phyloP scores from a whole-genome alignment of 164 flowering plant species.

The Nelumbo lutea region DNA sequence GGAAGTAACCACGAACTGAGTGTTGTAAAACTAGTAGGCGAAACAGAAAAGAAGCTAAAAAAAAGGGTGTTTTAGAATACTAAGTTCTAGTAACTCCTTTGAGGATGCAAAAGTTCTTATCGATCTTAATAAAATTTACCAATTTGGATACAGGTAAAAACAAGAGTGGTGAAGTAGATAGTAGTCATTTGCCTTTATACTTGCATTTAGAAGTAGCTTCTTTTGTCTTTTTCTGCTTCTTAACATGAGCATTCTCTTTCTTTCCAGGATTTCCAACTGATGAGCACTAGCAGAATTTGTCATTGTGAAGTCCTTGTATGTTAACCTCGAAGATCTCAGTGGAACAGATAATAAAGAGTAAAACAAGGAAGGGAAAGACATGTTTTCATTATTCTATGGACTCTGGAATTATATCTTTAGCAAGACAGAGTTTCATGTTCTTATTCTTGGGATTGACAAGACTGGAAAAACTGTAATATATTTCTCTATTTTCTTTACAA shows the following conservation, averaged over 20 bases:
- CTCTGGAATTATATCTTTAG: constrained; percentile 82
- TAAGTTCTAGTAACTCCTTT: no score
- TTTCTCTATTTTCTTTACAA: not conserved
- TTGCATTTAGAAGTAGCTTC: no score
- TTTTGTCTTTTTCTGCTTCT: no score
- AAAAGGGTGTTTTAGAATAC: no score
- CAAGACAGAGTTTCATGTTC: constrained; percentile 92
- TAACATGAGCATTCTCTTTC: not conserved
- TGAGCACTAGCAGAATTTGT: constrained; percentile 1
- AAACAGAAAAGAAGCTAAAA: no score
- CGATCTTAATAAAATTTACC: no score
- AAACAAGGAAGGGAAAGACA: constrained; percentile 25
- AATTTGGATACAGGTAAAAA: no score
- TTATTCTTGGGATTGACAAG: constrained; percentile 96
- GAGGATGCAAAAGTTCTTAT: no score
- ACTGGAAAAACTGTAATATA: constrained; percentile 93
- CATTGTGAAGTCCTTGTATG: constrained; percentile 7
- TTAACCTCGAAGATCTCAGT: constrained; percentile 18
- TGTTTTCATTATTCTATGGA: constrained; percentile 94
- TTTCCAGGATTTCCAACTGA: constrained; percentile 12
- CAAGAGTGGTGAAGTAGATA: no score
- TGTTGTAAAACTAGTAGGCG: no score
- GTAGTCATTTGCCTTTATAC: no score
- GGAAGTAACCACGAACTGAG: no score
- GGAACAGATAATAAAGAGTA: constrained; percentile 1